Conservation (phyloP, 148 eudicot genomes). For the Camellia granthamiana region DNA sequence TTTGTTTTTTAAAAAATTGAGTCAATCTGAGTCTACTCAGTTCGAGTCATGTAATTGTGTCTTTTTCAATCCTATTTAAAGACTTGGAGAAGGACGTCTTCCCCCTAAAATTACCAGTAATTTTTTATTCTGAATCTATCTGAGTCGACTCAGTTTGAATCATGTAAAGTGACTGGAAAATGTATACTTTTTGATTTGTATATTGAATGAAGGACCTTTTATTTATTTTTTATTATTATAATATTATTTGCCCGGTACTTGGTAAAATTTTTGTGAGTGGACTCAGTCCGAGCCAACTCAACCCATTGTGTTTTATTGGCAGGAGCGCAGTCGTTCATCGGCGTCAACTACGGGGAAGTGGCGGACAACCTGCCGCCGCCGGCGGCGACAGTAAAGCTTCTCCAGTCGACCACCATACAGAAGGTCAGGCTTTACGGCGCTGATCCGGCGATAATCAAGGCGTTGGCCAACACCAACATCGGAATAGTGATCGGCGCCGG, state of each 20-base stretch:
- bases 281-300: background rate
- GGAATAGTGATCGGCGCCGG: slow-evolving; percentile 72
- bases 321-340: slow-evolving; percentile 71
- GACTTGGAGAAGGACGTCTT: background rate
- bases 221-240: background rate
- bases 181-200: background rate
- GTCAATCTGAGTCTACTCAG: no score
- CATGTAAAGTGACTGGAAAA: no score
- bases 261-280: background rate
- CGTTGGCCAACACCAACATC: slow-evolving; percentile 69
- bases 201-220: background rate
- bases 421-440: slow-evolving; percentile 82
- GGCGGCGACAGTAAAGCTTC: slow-evolving; percentile 55
- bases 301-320: slow-evolving; percentile 10
- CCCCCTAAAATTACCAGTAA: background rate
- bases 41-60: no score
- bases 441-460: slow-evolving; percentile 71
- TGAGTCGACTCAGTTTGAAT: background rate
- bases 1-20: no score
- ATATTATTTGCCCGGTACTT: no score
- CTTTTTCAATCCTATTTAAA: background rate
- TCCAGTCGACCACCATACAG: slow-evolving; percentile 54
- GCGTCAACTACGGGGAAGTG: slow-evolving; percentile 77
- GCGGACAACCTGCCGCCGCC: slow-evolving; percentile 93
- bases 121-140: background rate